These are phyloP conservation scores for Rhodotorula sp. DNA, from an alignment of 1,284 basidiomycete species.

Conservation along the genomic window DNA sequence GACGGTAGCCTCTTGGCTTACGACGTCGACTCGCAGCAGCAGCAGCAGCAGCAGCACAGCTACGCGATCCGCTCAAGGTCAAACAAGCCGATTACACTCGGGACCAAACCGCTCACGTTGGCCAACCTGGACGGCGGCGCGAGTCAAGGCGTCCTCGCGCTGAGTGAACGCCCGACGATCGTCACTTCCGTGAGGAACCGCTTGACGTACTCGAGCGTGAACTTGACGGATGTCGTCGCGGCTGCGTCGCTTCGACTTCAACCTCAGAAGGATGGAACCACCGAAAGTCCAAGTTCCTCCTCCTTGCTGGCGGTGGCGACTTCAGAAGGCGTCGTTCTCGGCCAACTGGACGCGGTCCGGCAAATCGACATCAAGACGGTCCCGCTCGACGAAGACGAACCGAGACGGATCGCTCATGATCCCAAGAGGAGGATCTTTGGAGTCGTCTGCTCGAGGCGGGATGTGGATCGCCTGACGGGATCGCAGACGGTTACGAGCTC, in stretches of 20 bases:
- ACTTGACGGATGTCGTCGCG: conserved; percentile 41
- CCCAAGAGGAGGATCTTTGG: conserved; percentile 20
- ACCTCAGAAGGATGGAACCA: not conserved
- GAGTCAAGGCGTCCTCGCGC: conserved; percentile 40
- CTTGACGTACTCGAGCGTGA: conserved; percentile 46
- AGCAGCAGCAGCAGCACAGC: conserved; percentile 44
- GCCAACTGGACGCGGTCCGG: conserved; percentile 44
- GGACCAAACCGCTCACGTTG: conserved; percentile 64
- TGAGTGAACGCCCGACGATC: conserved; percentile 47
- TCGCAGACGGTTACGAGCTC: conserved; percentile 11
- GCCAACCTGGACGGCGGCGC: conserved; percentile 45
- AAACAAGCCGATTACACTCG: conserved; percentile 64
- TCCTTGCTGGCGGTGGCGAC: conserved; percentile 39
- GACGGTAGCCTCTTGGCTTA: conserved; percentile 75
- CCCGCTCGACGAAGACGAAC: conserved; percentile 48
- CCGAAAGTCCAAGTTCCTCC: conserved; percentile 3
- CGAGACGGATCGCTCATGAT: conserved; percentile 46
- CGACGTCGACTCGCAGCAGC: conserved; percentile 47
- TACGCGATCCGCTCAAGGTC: conserved; percentile 46
- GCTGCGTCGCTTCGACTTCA: conserved; percentile 32
- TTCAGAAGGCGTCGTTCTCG: conserved; percentile 40
- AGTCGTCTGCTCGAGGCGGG: conserved; percentile 38
- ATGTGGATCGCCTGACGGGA: conserved; percentile 38
- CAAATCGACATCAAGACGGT: conserved; percentile 47
- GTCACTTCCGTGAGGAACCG: conserved; percentile 42